Evolutionary conservation across 2,329 filamentous ascomycete genomes (phyloP).

Genomic region (Diaporthe destruens): DNA sequence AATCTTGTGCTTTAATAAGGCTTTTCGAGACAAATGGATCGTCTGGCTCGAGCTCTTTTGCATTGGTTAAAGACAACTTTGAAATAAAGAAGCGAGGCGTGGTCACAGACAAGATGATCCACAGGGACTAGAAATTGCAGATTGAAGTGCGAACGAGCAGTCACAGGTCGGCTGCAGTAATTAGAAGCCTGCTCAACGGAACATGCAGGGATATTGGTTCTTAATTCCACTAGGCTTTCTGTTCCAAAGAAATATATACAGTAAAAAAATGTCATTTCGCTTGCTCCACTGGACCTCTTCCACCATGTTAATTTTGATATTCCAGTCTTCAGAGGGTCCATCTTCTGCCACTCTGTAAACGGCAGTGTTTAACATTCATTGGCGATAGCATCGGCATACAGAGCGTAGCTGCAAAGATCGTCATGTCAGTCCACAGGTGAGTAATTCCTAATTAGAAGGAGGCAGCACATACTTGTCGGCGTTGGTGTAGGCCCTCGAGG

Average conservation of each 20-base stretch:
- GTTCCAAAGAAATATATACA: conserved; percentile 8
- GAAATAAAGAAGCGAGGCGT: too few relatives aligned
- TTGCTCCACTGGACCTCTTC: neutral
- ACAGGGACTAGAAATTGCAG: too few relatives aligned
- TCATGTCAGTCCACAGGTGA: neutral
- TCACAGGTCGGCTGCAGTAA: neutral
- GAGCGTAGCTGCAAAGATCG: conserved; percentile 18
- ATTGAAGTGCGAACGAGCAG: too few relatives aligned
- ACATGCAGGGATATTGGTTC: neutral
- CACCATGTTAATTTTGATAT: neutral
- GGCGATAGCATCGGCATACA: conserved; percentile 30
- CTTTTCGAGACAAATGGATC: too few relatives aligned
- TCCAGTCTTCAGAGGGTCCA: neutral
- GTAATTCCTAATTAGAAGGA: rapidly evolving
- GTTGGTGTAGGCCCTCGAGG: neutral
- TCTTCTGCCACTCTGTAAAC: too few relatives aligned
- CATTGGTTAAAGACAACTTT: neutral
- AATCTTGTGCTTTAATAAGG: too few relatives aligned
- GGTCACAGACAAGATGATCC: too few relatives aligned
- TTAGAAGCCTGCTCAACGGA: neutral
- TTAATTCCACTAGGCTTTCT: too few relatives aligned
- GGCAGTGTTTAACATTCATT: neutral
- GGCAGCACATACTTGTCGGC: conserved; percentile 27
- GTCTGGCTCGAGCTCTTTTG: too few relatives aligned
- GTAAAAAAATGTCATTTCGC: neutral